Base-by-base conservation (phyloP, 1,284 basidiomycete species). In the Ustilago sp. region DNA sequence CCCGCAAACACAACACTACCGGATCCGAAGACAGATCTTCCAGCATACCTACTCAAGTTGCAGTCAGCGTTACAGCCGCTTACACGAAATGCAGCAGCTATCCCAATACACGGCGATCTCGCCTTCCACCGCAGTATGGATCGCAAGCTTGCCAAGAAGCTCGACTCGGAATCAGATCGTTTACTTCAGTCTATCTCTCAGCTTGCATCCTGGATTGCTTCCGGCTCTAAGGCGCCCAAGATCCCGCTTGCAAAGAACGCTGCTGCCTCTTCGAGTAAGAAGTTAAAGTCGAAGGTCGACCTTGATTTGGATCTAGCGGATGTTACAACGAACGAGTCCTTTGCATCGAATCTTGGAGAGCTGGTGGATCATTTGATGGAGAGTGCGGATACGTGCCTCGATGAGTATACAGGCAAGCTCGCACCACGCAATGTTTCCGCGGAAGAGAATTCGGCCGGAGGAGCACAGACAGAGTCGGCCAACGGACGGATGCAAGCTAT, bases 61-160 rank as follows among this genome's bases (percentile, higher is more conserved):
- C 82, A 83, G 56, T 67, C 73, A 4, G 65, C 68, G 0, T 62
- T 83, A 1, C 74, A 78, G n/a, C 78, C 82, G 8, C 71, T 80
- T 39, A 83, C 80, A 12, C 68, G 71, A 39, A 61, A 74, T 56
- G 83, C 82, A 4, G 78, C 83, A 19, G 81, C 87, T 8, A 87
- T 88, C 0, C 82, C 86, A 2, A 28, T 55, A 17, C 86, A 87
- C 63, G 87, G 86, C 11, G 94, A 95, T 86, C 87, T 96, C 68
- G 87, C 89, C 51, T 96, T 95, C 86, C 92, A 96, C 86, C 91
- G 93, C 45, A 93, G 94, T 3, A 89, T 97, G 74, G 92, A 95
- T 86, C 87, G 89, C 15, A 88, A 87, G 13, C 89, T 96, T 69
- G 91, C 91, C 2, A 88, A 88, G 56, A 89, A 91, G 65, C 86